These are phyloP conservation scores for Clarireedia homoeocarpa DNA, from an alignment of 2,329 filamentous ascomycete species.

Conservation along the genomic window DNA sequence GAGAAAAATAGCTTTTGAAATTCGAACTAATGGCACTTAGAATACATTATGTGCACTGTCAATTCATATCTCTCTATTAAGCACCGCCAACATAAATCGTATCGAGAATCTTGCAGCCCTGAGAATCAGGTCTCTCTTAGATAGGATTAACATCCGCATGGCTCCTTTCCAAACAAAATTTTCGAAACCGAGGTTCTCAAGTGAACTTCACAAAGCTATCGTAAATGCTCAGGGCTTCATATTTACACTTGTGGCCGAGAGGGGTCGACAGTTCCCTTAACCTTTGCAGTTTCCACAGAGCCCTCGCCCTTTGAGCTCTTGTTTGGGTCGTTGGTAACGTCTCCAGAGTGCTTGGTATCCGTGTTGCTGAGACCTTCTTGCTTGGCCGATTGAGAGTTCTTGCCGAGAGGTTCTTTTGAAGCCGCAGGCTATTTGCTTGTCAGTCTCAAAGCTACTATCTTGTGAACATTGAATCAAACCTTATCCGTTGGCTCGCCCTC, in stretches of 20 bases:
- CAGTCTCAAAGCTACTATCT: background rate
- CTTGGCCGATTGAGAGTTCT: slow-evolving; percentile 40
- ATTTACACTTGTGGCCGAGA: slow-evolving; percentile 22
- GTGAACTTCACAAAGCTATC: too few relatives aligned
- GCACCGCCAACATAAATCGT: background rate
- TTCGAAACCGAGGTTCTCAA: too few relatives aligned
- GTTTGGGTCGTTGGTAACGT: slow-evolving; percentile 34
- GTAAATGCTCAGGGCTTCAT: too few relatives aligned
- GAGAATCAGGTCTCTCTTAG: slow-evolving; percentile 10
- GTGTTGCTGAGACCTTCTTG: slow-evolving; percentile 45
- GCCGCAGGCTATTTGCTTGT: slow-evolving; percentile 17
- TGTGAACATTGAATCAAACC: slow-evolving; percentile 9
- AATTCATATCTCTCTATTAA: background rate
- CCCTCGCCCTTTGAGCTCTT: slow-evolving; percentile 53
- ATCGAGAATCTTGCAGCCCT: background rate
- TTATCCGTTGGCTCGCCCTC: slow-evolving; percentile 19
- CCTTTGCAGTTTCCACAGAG: slow-evolving; percentile 45
- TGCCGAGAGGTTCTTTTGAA: slow-evolving; percentile 27
- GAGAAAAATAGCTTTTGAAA: background rate
- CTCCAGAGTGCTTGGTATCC: slow-evolving; percentile 42
- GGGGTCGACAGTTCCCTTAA: slow-evolving; percentile 39
- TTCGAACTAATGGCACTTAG: too few relatives aligned
- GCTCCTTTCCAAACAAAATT: background rate
- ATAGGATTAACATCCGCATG: slow-evolving; percentile 14
- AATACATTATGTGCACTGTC: slow-evolving; percentile 16